Percentiles rank a stretch among this genome's conserved stretches.
phyloP scores from a whole-genome alignment of 1,284 basidiomycete species.

The Ceratobasidium papillatum region DNA sequence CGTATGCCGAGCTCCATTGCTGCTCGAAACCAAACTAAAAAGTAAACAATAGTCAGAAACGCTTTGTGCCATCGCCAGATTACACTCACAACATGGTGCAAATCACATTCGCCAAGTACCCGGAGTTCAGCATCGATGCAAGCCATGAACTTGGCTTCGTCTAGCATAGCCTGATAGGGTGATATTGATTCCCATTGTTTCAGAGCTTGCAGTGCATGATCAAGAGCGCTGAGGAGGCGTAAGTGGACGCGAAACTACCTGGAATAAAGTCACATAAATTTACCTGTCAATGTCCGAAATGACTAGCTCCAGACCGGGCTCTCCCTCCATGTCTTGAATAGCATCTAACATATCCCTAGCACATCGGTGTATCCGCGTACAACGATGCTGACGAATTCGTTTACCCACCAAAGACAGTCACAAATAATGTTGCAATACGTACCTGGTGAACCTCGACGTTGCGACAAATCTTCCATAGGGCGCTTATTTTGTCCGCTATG shows the following conservation, averaged over 20 bases:
- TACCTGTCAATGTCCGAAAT: conserved; percentile 18
- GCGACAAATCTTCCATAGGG: conserved; percentile 33
- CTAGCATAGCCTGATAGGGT: conserved; percentile 27
- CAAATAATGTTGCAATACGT: not conserved
- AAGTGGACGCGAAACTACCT: not conserved
- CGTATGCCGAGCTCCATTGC: conserved; percentile 10
- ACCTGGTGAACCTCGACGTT: conserved; percentile 32
- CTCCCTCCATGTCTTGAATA: conserved; percentile 32
- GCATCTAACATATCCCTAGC: conserved; percentile 28
- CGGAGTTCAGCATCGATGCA: conserved; percentile 16
- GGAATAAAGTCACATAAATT: not conserved
- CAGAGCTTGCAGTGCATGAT: conserved; percentile 1
- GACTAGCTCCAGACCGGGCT: conserved; percentile 23
- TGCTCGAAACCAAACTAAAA: conserved; percentile 26
- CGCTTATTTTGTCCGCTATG: conserved; percentile 28
- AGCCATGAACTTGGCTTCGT: conserved; percentile 15
- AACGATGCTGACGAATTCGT: conserved; percentile 8
- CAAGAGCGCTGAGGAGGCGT: not conserved
- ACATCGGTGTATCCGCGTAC: conserved; percentile 13
- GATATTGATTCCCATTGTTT: conserved; percentile 34
- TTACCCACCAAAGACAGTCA: not conserved
- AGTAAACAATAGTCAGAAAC: not conserved
- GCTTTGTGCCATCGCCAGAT: not conserved
- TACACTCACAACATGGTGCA: conserved; percentile 26
- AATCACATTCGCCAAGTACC: conserved; percentile 24